phyloP scores from a whole-genome alignment of 2,329 filamentous ascomycete species.

The Diaporthe eres region DNA sequence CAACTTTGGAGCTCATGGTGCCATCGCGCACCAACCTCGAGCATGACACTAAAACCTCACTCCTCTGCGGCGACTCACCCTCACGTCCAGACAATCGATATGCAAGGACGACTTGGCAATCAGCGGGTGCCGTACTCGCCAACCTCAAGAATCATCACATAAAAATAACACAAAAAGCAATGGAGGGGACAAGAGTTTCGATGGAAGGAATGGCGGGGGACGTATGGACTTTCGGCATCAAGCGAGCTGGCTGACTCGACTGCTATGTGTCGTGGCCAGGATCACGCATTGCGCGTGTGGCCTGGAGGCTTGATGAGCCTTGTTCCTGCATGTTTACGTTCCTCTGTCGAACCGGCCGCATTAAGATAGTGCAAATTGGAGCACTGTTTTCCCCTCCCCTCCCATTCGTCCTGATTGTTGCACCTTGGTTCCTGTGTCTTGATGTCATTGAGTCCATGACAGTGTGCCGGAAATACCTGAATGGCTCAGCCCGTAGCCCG shows the following conservation, averaged over 20 bases:
- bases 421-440: neutral
- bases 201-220: neutral
- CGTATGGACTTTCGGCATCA: neutral
- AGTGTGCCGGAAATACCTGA: neutral
- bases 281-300: neutral
- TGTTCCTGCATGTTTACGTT: neutral
- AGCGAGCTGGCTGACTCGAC: neutral
- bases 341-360: neutral
- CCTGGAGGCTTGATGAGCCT: conserved; percentile 5
- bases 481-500: neutral
- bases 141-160: neutral
- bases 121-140: neutral
- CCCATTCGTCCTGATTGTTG: neutral
- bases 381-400: conserved; percentile 16
- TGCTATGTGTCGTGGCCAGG: neutral
- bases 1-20: conserved; percentile 34
- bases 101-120: neutral
- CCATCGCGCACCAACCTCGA: conserved; percentile 18
- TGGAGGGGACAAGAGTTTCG: conserved; percentile 10
- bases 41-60: neutral
- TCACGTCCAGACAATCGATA: neutral
- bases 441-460: neutral
- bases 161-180: conserved; percentile 17
- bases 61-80: neutral
- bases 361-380: conserved; percentile 26